phyloP scores from a whole-genome alignment of 345 rosid genomes.

The Gossypium ekmanianum region DNA sequence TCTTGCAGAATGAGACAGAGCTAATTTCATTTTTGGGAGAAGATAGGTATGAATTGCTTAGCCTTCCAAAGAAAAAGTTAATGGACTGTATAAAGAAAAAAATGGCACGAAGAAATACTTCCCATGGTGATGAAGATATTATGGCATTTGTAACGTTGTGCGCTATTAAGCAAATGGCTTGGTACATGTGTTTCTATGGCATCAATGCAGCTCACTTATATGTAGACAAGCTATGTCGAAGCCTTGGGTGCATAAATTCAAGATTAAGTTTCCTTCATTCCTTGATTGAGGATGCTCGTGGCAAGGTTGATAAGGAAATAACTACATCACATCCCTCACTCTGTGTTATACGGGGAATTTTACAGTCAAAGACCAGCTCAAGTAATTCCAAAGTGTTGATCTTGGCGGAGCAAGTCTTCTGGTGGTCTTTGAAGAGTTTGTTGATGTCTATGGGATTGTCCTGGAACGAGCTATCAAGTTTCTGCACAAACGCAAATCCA shows the following conservation, averaged over 20 bases:
- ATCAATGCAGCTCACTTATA: constrained; percentile 43
- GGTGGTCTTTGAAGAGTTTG: constrained; percentile 50
- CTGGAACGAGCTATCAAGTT: constrained; percentile 33
- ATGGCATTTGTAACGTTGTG: constrained; percentile 42
- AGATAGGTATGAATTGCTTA: constrained; percentile 39
- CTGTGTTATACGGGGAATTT: constrained; percentile 40
- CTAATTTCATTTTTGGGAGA: constrained; percentile 30
- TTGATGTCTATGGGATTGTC: constrained; percentile 46
- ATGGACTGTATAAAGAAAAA: constrained; percentile 43
- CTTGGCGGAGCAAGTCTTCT: constrained; percentile 47
- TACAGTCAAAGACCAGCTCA: constrained; percentile 31
- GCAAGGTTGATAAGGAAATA: constrained; percentile 31
- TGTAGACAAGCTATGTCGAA: constrained; percentile 41
- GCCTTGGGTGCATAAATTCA: constrained; percentile 36
- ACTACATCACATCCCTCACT: constrained; percentile 49
- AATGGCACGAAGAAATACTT: constrained; percentile 24
- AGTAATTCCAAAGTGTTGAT: constrained; percentile 40
- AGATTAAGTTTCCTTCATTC: constrained; percentile 43
- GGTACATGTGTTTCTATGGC: constrained; percentile 61
- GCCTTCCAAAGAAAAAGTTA: constrained; percentile 48
- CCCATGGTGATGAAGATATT: constrained; percentile 31
- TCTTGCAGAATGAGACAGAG: constrained; percentile 45
- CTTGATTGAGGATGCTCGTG: constrained; percentile 32
- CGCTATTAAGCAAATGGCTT: constrained; percentile 57
- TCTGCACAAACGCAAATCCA: constrained; percentile 23